Conservation (phyloP, 2,329 filamentous ascomycete genomes). For the Alternaria longipes region DNA sequence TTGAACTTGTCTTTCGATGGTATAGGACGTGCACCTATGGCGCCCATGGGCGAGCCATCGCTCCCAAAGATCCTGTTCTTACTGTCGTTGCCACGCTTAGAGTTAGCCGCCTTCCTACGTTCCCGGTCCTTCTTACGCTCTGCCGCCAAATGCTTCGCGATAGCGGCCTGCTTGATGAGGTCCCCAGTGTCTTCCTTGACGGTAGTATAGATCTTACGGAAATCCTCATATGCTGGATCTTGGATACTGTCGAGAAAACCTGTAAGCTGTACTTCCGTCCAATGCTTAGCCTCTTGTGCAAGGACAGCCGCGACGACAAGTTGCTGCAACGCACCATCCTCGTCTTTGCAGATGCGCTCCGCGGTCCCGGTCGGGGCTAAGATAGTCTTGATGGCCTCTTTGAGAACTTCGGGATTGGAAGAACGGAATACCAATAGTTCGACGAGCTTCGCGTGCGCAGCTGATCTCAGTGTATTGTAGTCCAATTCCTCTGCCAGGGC, state of each 20-base stretch:
- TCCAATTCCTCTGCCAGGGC: conserved; percentile 18
- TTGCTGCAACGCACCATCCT: conserved; percentile 11
- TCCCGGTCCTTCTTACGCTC: not conserved
- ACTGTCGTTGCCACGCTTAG: not conserved
- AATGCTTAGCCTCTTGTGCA: not conserved
- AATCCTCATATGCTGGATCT: conserved; percentile 4
- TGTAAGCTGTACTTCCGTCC: not conserved
- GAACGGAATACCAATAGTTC: not conserved
- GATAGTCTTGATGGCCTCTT: conserved; percentile 2
- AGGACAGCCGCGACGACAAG: conserved; percentile 4
- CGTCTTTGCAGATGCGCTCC: conserved; percentile 11
- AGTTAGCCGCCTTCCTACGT: not conserved
- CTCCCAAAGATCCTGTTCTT: not conserved
- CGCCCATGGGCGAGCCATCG: not conserved
- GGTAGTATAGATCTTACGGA: conserved; percentile 4
- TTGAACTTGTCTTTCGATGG: not conserved
- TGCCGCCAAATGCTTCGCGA: not conserved
- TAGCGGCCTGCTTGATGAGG: not conserved
- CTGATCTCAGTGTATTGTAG: conserved; percentile 14
- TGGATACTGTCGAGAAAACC: conserved; percentile 1
- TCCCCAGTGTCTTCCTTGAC: conserved; percentile 5
- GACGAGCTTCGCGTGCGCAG: conserved; percentile 8
- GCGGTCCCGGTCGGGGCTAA: not conserved
- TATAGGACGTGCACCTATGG: not conserved
- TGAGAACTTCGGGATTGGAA: not conserved